Evolutionary conservation across 75 land plant genomes (phyloP).

Genomic region (Pseudotsuga menziesii): DNA sequence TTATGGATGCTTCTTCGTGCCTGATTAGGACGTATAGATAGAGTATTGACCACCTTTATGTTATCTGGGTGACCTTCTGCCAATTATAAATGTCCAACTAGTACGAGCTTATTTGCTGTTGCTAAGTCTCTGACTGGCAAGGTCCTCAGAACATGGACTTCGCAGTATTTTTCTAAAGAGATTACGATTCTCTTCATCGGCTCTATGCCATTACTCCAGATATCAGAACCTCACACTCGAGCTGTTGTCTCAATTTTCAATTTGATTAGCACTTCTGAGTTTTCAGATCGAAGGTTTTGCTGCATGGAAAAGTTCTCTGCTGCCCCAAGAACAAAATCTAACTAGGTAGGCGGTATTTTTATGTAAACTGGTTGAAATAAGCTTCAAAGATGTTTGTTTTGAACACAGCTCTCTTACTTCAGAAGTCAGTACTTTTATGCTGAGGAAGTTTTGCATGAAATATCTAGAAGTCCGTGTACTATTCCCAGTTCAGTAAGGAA

Average conservation of each 20-base stretch:
- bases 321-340: not conserved
- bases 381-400: not conserved
- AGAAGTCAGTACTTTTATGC: not conserved
- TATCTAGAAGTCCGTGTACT: not conserved
- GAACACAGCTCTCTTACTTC: not conserved
- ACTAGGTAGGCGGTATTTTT: not conserved
- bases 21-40: too few relatives aligned
- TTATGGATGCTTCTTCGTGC: too few relatives aligned
- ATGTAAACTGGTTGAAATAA: not conserved
- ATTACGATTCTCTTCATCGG: too few relatives aligned
- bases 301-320: not conserved
- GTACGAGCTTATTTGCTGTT: too few relatives aligned
- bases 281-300: not conserved
- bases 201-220: not conserved
- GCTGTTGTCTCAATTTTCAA: not conserved
- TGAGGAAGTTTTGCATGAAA: not conserved
- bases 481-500: not conserved
- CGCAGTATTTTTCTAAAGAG: too few relatives aligned
- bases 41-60: too few relatives aligned
- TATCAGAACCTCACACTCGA: not conserved
- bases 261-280: not conserved
- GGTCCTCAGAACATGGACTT: too few relatives aligned
- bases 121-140: too few relatives aligned
- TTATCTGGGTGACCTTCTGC: too few relatives aligned
- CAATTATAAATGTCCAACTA: too few relatives aligned